phyloP scores from a whole-genome alignment of 129 eudicot species.

The Silybum marianum region DNA sequence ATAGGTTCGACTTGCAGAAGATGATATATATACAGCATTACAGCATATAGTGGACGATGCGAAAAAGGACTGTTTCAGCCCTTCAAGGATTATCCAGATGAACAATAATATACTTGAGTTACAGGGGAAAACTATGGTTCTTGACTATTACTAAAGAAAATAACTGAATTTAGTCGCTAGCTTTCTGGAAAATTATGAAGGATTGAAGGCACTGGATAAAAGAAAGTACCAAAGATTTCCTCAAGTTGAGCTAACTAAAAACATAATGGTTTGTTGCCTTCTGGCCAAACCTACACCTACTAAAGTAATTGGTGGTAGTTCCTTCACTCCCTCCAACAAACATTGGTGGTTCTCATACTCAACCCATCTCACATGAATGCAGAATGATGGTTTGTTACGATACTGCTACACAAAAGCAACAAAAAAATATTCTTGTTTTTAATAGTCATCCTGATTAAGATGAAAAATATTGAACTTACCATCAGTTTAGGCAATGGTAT shows the following conservation, averaged over 20 bases:
- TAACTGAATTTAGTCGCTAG: background rate
- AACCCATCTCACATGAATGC: background rate
- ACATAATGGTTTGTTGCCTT: background rate
- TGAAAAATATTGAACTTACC: conserved; percentile 54
- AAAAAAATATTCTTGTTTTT: background rate
- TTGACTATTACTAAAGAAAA: background rate
- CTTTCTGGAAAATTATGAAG: background rate
- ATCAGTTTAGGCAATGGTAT: conserved; percentile 67
- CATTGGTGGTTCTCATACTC: background rate
- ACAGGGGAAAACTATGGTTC: background rate
- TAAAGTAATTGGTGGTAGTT: background rate
- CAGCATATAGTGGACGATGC: background rate
- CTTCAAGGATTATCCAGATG: background rate
- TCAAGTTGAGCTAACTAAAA: background rate
- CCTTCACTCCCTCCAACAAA: background rate
- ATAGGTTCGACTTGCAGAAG: background rate
- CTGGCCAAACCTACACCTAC: background rate
- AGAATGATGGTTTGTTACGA: background rate
- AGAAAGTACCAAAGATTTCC: background rate
- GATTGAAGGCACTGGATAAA: background rate
- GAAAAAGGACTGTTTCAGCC: background rate
- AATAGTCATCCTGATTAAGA: background rate
- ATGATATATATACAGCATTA: too few species aligned
- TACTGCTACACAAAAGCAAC: too few species aligned
- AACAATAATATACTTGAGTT: background rate